A percentile compares a stretch with the other conserved stretches of the same genome.
These are phyloP conservation scores for Dactylellina sp. DNA, from an alignment of 2,329 filamentous ascomycete species.

Conservation along the genomic window DNA sequence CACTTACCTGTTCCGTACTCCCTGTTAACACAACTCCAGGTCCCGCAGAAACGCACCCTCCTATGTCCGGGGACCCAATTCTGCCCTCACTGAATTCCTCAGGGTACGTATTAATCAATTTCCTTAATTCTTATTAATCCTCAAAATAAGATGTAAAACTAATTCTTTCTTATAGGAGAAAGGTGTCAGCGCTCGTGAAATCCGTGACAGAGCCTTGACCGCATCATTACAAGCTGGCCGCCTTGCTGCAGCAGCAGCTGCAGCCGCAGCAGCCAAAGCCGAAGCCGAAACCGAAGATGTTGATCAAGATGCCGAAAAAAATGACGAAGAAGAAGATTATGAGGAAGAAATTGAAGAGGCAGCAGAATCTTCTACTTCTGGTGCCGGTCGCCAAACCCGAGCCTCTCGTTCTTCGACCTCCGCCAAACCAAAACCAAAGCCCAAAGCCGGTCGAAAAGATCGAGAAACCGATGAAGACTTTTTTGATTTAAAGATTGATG, in stretches of 20 bases:
- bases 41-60: constrained; percentile 29
- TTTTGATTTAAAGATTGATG: constrained; percentile 11
- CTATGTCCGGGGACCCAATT: constrained; percentile 57
- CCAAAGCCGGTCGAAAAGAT: background rate
- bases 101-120: constrained; percentile 49
- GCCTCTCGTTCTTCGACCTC: background rate
- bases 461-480: constrained; percentile 28
- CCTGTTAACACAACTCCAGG: constrained; percentile 18
- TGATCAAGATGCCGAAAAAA: background rate
- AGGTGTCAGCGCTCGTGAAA: constrained; percentile 58
- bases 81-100: constrained; percentile 60
- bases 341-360: constrained; percentile 20
- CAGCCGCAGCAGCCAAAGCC: too few species aligned
- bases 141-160: background rate
- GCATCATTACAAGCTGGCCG: background rate
- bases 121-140: background rate
- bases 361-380: constrained; percentile 43
- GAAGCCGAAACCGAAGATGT: constrained; percentile 8
- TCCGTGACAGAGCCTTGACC: constrained; percentile 41
- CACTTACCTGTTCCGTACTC: background rate
- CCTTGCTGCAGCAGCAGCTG: constrained; percentile 12
- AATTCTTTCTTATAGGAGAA: constrained; percentile 50
- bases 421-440: background rate
- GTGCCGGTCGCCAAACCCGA: constrained; percentile 22
- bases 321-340: constrained; percentile 1